Conservation (phyloP, 352 stramenopile species). For the Stramenopiles sp. region DNA sequence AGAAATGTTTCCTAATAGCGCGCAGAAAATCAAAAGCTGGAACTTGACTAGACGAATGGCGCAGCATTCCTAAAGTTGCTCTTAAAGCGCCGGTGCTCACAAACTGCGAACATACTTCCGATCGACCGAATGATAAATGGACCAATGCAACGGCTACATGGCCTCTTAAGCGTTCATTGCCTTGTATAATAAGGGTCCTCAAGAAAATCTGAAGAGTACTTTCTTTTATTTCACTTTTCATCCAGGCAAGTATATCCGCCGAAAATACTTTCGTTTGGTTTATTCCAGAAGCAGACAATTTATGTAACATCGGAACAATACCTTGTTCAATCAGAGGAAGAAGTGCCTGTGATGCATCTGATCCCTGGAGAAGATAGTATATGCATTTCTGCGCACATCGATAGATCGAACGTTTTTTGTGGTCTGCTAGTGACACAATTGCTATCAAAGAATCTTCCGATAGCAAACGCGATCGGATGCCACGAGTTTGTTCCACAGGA, state of each 20-base stretch:
- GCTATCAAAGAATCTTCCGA: not conserved
- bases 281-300: not conserved
- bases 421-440: not conserved
- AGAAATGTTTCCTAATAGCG: too few relatives aligned
- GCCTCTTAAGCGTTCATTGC: not conserved
- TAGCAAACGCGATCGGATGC: not conserved
- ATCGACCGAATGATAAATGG: not conserved
- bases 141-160: not conserved
- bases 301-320: slow-evolving; percentile 3
- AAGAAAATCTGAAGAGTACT: not conserved
- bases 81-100: not conserved
- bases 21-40: not conserved
- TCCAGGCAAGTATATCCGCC: not conserved
- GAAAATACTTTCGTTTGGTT: not conserved
- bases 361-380: not conserved
- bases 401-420: not conserved
- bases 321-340: slow-evolving; percentile 2
- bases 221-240: slow-evolving; percentile 2
- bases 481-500: not conserved
- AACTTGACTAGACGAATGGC: not conserved
- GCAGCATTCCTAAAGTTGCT: not conserved
- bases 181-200: not conserved
- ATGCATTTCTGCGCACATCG: not conserved
- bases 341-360: not conserved
- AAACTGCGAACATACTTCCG: not conserved